Conservation (phyloP, 2,329 filamentous ascomycete genomes). For the Fusarium pseudonygamai region DNA sequence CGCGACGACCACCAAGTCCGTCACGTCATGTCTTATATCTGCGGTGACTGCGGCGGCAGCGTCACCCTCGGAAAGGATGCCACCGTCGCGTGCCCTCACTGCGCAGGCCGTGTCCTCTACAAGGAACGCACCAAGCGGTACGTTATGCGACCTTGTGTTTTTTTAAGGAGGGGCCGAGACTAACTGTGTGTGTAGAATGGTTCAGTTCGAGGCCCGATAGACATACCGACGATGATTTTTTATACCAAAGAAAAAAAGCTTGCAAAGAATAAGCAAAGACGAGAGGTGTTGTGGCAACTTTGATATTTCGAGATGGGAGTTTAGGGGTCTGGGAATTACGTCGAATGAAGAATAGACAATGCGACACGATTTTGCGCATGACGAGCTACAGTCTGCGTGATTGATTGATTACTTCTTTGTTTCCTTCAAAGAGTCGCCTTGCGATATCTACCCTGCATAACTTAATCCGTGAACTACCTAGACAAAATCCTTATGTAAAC, state of each 20-base stretch:
- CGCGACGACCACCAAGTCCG: constrained; percentile 52
- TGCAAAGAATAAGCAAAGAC: constrained; percentile 4
- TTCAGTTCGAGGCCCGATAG: constrained; percentile 95
- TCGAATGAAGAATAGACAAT: constrained; percentile 34
- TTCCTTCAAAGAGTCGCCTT: constrained; percentile 33
- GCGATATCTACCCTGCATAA: constrained; percentile 37
- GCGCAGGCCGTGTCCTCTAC: constrained; percentile 94
- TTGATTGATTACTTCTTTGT: constrained; percentile 28
- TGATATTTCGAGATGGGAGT: constrained; percentile 40
- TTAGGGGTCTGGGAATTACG: constrained; percentile 36
- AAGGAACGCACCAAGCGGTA: constrained; percentile 98
- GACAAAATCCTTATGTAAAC: constrained; percentile 18
- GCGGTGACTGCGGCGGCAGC: constrained; percentile 56
- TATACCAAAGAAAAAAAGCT: constrained; percentile 19
- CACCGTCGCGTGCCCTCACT: constrained; percentile 63
- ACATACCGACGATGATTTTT: background rate
- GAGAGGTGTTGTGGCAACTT: constrained; percentile 26
- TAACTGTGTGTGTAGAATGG: constrained; percentile 72
- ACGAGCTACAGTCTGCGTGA: constrained; percentile 11
- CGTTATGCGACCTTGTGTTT: constrained; percentile 46
- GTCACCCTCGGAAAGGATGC: constrained; percentile 57
- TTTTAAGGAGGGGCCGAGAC: too few species aligned
- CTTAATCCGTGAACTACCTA: constrained; percentile 6
- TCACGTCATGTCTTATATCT: constrained; percentile 52
- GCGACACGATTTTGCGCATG: constrained; percentile 16